Evolutionary conservation across 2,329 filamentous ascomycete species (phyloP).

Genomic region (Alternaria panax): DNA sequence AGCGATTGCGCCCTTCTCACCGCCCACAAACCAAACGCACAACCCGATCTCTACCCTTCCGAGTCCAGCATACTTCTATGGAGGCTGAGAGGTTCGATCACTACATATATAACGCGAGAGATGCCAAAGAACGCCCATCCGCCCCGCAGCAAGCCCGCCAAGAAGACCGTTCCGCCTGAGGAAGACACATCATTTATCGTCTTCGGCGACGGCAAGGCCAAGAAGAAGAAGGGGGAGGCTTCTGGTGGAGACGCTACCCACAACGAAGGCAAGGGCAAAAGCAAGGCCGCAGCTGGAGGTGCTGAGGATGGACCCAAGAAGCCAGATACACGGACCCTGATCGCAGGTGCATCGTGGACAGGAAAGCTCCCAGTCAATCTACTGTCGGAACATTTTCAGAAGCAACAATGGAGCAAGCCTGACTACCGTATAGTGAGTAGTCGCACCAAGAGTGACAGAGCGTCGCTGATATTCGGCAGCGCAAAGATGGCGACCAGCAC

Average conservation of each 20-base stretch:
- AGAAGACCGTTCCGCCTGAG: constrained; percentile 53
- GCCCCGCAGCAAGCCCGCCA: constrained; percentile 51
- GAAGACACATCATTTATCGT: constrained; percentile 60
- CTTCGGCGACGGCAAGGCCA: constrained; percentile 55
- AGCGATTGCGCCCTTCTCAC: constrained; percentile 25
- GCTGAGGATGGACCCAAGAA: constrained; percentile 61
- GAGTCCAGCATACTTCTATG: constrained; percentile 14
- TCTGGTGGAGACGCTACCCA: constrained; percentile 15
- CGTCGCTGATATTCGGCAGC: constrained; percentile 48
- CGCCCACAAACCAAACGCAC: constrained; percentile 16
- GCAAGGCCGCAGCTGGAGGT: constrained; percentile 34
- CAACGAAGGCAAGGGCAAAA: constrained; percentile 44
- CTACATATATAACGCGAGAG: constrained; percentile 7
- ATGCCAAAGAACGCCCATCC: constrained; percentile 61
- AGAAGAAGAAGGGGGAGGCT: constrained; percentile 50
- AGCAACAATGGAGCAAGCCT: constrained; percentile 92
- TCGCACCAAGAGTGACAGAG: not conserved
- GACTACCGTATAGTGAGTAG: constrained; percentile 79
- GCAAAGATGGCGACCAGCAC: constrained; percentile 77
- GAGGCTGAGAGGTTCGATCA: not conserved
- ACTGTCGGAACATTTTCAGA: constrained; percentile 92
- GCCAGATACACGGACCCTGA: constrained; percentile 74
- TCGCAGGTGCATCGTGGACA: constrained; percentile 95
- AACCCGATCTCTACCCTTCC: constrained; percentile 2
- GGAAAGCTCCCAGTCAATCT: constrained; percentile 95